Percentiles rank a stretch among this genome's conserved stretches.
These are phyloP conservation scores for Domatiomyces globalis DNA, from an alignment of 2,329 filamentous ascomycete species.

Conservation along the genomic window DNA sequence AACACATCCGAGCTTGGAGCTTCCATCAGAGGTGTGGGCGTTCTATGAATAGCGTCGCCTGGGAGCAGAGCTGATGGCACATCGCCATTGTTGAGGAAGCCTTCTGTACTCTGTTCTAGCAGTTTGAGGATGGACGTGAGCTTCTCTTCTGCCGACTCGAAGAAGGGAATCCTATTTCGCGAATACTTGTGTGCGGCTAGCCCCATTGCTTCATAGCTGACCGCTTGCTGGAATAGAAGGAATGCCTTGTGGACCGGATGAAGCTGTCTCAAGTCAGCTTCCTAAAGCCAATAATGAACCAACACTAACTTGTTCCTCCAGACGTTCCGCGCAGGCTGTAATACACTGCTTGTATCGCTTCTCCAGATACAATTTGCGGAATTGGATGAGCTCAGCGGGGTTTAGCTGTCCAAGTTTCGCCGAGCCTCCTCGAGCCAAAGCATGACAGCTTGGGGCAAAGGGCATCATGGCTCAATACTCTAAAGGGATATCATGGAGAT, in stretches of 20 bases:
- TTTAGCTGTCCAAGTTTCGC: not conserved
- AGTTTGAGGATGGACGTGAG: conserved; percentile 9
- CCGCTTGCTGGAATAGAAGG: conserved; percentile 17
- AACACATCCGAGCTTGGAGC: not conserved
- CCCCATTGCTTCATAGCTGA: conserved; percentile 16
- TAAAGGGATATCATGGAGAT: not conserved
- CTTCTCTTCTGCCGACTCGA: conserved; percentile 12
- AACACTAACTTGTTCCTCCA: conserved; percentile 7
- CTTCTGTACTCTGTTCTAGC: conserved; percentile 1
- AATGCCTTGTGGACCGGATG: conserved; percentile 14
- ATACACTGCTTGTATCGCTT: conserved; percentile 14
- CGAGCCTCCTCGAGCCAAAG: not conserved
- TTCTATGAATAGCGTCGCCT: not conserved
- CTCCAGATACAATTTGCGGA: conserved; percentile 9
- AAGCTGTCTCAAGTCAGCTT: conserved; percentile 5
- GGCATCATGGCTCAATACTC: not conserved
- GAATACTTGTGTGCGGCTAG: conserved; percentile 16
- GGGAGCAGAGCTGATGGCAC: not conserved
- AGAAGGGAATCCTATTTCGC: conserved; percentile 11
- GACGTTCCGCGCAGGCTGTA: conserved; percentile 9
- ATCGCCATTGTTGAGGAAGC: not conserved
- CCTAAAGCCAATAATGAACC: not conserved
- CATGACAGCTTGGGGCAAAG: not conserved
- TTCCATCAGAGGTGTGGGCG: not conserved
- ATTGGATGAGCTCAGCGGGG: conserved; percentile 6